A percentile compares a stretch with the other conserved stretches of the same genome.
Conservation (phyloP, 169 alveolate genomes). For the Cyclospora cayetanensis region DNA sequence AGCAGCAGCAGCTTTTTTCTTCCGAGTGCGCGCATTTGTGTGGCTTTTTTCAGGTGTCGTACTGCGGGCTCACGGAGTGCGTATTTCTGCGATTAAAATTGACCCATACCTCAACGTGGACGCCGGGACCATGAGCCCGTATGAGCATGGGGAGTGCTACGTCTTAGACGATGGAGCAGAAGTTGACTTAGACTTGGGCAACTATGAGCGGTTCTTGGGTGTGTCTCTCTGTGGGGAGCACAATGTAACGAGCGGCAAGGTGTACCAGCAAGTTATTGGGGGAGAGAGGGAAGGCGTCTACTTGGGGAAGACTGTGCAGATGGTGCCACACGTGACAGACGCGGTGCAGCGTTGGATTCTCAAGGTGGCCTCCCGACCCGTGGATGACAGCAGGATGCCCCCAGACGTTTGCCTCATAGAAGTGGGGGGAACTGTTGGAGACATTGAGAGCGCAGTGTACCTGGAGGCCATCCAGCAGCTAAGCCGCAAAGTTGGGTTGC, state of each 20-base stretch:
- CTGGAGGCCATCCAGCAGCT: conserved; percentile 94
- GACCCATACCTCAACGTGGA: conserved; percentile 96
- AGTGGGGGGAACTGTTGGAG: conserved; percentile 98
- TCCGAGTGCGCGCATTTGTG: too few species aligned
- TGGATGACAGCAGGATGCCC: conserved; percentile 41
- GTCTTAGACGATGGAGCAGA: conserved; percentile 98
- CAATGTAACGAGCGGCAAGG: conserved; percentile 96
- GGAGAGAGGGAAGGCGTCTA: conserved; percentile 95
- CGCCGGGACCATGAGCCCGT: conserved; percentile 98
- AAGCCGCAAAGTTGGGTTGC: conserved; percentile 81
- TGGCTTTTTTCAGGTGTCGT: conserved; percentile 87
- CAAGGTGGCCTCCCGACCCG: conserved; percentile 81
- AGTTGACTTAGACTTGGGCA: conserved; percentile 98
- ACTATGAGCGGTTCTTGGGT: conserved; percentile 96
- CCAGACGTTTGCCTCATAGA: conserved; percentile 95
- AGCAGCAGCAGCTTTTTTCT: too few species aligned
- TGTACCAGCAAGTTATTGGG: conserved; percentile 89
- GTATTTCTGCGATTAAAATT: conserved; percentile 94
- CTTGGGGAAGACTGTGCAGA: conserved; percentile 96
- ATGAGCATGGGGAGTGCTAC: conserved; percentile 97
- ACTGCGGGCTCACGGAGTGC: conserved; percentile 88
- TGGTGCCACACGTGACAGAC: conserved; percentile 81
- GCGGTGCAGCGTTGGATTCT: conserved; percentile 89
- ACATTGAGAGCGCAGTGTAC: conserved; percentile 94
- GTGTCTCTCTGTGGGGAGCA: conserved; percentile 88